Base-by-base conservation (phyloP, 495 filamentous ascomycete species). In the Penicillium dipodomyicola region DNA sequence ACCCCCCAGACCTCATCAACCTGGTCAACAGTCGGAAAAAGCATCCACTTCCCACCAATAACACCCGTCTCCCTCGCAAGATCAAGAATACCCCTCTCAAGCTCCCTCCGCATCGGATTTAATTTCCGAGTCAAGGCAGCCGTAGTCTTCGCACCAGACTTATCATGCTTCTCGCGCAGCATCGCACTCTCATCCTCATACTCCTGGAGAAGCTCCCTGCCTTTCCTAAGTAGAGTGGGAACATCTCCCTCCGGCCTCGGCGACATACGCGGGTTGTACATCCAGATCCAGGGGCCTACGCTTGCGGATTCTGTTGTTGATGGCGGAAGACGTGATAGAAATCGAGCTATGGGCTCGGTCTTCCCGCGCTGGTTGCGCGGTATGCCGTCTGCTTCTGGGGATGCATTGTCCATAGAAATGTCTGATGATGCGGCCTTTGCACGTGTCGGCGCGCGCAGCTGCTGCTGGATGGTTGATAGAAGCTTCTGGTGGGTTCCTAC, bases 21-120 rank as follows among this genome's bases (percentile, higher is more conserved):
- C n/a, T 80, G 62, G 3, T 75, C 69, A 6, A 68, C 56, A 4
- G 70, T 61, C 2, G 83, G 81, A 63, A 91, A 92, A n/a, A 96
- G 61, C 88, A 96, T 89, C 91, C 91, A 95, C 69, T 90, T 92
- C 40, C 88, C 88, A n/a, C 71, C 69, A n/a, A 76, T 78, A 17
- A 82, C 77, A n/a, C 73, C 73, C 6, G 70, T 78, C 45, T 80
- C 70, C 9, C 72, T 69, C 8, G 88, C 90, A 8, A 85, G 63
- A 3, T 77, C 69, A 5, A 80, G 66, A 9, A 95, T 75, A 40
- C 82, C 70, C 17, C 75, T 62, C 37, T 84, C 75, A 1, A 85
- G 70, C 25, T 71, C 68, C 9, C 71, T 65, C 10, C 80, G 77
- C n/a, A 82, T 70, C 7, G 77, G 76, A 37, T 69, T 75, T 30